Conservation (phyloP, 2,329 filamentous ascomycete genomes). For the Dactylellina leptospora region DNA sequence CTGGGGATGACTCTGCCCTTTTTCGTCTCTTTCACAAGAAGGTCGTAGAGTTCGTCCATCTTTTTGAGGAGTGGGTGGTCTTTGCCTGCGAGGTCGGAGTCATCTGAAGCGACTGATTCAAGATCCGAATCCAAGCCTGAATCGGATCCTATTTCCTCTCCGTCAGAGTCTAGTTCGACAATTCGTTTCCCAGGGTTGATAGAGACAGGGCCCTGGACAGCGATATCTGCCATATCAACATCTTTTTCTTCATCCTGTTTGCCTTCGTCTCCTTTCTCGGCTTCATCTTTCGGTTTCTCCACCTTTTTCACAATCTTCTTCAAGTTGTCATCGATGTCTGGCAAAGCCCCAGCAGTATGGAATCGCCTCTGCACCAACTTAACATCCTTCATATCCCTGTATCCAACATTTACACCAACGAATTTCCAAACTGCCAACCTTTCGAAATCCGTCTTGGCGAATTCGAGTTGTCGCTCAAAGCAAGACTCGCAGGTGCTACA, state of each 20-base stretch:
- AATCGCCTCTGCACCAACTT: neutral
- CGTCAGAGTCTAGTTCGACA: neutral
- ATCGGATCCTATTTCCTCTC: no score
- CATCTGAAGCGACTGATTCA: conserved; percentile 8
- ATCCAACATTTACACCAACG: conserved; percentile 27
- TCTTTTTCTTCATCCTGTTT: neutral
- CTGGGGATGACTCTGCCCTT: conserved; percentile 6
- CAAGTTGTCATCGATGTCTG: neutral
- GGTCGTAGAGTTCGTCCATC: conserved; percentile 26
- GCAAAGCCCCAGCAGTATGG: neutral
- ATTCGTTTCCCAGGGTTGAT: neutral
- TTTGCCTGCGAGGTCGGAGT: neutral
- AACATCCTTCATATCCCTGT: conserved; percentile 9
- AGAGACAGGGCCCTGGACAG: neutral
- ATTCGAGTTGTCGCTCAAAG: conserved; percentile 40
- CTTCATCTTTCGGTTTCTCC: neutral
- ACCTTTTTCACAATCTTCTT: neutral
- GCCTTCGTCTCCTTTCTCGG: neutral
- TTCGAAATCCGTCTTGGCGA: conserved; percentile 29
- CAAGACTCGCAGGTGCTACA: conserved; percentile 29
- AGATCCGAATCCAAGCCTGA: neutral
- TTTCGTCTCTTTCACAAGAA: conserved; percentile 1
- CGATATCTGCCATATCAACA: neutral
- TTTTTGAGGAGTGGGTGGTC: conserved; percentile 35
- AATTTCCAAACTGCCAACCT: conserved; percentile 24